Percentiles rank a stretch among this genome's conserved stretches.
These are phyloP conservation scores for Phytophthora multivora DNA, from an alignment of 352 stramenopile species.

Conservation along the genomic window DNA sequence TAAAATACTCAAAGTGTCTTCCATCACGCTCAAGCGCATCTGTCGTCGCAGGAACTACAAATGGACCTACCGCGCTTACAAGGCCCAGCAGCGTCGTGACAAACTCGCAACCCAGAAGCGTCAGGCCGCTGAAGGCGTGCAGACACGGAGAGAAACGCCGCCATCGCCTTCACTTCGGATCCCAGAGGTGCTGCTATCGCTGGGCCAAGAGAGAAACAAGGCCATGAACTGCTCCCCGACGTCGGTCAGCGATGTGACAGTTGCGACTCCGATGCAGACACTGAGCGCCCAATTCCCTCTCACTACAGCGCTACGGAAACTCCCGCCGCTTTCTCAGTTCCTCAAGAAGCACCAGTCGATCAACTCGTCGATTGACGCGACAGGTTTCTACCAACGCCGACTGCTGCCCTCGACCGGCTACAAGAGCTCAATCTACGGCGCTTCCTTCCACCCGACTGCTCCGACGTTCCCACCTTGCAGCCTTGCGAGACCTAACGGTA, in stretches of 20 bases:
- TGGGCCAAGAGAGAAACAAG: conserved; percentile 7
- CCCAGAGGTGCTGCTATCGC: conserved; percentile 20
- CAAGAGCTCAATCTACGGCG: too few species aligned
- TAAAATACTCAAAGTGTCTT: conserved; percentile 38
- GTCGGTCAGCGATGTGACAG: conserved; percentile 11
- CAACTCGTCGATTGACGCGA: not conserved
- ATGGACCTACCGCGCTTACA: conserved; percentile 58
- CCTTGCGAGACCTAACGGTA: too few species aligned
- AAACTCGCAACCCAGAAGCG: conserved; percentile 7
- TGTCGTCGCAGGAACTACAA: conserved; percentile 48
- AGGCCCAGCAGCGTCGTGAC: conserved; percentile 41
- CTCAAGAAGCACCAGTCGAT: conserved; percentile 4
- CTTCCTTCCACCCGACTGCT: too few species aligned
- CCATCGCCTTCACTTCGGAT: not conserved
- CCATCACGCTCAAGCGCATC: conserved; percentile 74
- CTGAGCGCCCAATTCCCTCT: conserved; percentile 2
- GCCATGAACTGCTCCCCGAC: conserved; percentile 7
- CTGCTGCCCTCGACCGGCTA: not conserved
- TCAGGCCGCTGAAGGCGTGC: not conserved
- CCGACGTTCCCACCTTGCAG: too few species aligned
- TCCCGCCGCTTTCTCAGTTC: conserved; percentile 21
- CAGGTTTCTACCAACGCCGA: not conserved
- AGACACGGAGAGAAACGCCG: not conserved
- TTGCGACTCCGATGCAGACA: not conserved
- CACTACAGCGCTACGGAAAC: not conserved